These are phyloP conservation scores for Colletotrichum melonis DNA, from an alignment of 2,329 filamentous ascomycete genomes.

Conservation along the genomic window DNA sequence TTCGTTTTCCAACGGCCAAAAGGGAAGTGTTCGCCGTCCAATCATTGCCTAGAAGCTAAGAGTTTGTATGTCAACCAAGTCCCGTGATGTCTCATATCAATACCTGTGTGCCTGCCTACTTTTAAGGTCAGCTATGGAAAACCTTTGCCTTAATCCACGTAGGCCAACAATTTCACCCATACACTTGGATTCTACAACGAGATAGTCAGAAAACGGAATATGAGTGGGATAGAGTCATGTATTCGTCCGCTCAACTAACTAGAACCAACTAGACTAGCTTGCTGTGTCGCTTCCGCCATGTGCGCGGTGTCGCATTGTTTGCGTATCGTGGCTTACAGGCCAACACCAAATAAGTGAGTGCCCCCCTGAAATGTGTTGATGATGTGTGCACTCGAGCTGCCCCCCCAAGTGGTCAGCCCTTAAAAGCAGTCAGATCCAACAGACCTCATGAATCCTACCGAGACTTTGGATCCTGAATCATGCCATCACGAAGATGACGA, in stretches of 20 bases:
- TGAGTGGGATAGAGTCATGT: constrained; percentile 20
- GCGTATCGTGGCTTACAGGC: background rate
- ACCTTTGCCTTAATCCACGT: too few relatives aligned
- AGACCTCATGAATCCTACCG: background rate
- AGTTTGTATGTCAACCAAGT: background rate
- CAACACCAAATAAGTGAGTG: background rate
- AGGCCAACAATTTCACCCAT: background rate
- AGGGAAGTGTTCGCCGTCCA: background rate
- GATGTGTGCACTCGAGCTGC: background rate
- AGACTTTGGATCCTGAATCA: background rate
- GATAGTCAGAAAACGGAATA: background rate
- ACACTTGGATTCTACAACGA: background rate
- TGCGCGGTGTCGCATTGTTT: background rate
- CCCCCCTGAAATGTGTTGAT: background rate
- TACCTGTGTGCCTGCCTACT: background rate
- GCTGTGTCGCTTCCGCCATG: constrained; percentile 3
- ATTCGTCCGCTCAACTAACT: constrained; percentile 12
- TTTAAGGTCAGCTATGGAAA: background rate
- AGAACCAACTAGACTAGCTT: constrained; percentile 8
- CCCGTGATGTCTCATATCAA: background rate
- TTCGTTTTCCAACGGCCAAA: background rate
- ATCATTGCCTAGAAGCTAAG: background rate
- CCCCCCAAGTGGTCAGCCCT: background rate
- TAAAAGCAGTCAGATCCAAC: background rate
- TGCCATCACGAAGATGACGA: constrained; percentile 13